Evolutionary conservation across 139 green algal genomes (phyloP).

Genomic region (Auxenochlorella protothecoides): DNA sequence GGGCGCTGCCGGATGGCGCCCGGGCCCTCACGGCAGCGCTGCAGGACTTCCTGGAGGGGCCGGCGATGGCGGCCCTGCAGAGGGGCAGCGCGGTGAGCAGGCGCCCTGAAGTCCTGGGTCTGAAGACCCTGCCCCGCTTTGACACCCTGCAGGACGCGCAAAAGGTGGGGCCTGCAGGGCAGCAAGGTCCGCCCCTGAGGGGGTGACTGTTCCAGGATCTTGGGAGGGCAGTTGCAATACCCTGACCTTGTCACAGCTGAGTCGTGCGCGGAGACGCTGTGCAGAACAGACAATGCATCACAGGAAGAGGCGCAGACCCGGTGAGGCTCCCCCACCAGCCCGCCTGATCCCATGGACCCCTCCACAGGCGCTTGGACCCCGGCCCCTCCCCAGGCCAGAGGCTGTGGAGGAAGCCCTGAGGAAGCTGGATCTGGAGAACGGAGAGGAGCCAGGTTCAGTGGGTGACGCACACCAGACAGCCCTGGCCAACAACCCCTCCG

Average conservation of each 20-base stretch:
- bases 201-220: too few relatives aligned
- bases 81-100: background rate
- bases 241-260: too few relatives aligned
- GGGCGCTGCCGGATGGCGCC: constrained; percentile 11
- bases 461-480: constrained; percentile 7
- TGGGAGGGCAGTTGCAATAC: too few relatives aligned
- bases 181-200: too few relatives aligned
- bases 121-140: constrained; percentile 33
- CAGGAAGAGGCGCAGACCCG: too few relatives aligned
- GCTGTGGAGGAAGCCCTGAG: constrained; percentile 22
- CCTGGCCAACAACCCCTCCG: constrained; percentile 16
- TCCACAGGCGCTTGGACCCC: constrained; percentile 26
- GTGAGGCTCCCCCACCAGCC: too few relatives aligned
- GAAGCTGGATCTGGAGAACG: constrained; percentile 24
- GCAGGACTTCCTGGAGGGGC: constrained; percentile 21
- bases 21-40: constrained; percentile 8
- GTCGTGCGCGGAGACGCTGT: background rate
- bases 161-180: constrained; percentile 4
- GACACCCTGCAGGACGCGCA: constrained; percentile 31
- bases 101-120: constrained; percentile 23
- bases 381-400: constrained; percentile 19
- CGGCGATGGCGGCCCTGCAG: constrained; percentile 3
- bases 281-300: background rate
- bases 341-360: background rate
- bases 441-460: constrained; percentile 1